Conservation (phyloP, 2,329 filamentous ascomycete genomes). For the Colletotrichum tamarilloi region DNA sequence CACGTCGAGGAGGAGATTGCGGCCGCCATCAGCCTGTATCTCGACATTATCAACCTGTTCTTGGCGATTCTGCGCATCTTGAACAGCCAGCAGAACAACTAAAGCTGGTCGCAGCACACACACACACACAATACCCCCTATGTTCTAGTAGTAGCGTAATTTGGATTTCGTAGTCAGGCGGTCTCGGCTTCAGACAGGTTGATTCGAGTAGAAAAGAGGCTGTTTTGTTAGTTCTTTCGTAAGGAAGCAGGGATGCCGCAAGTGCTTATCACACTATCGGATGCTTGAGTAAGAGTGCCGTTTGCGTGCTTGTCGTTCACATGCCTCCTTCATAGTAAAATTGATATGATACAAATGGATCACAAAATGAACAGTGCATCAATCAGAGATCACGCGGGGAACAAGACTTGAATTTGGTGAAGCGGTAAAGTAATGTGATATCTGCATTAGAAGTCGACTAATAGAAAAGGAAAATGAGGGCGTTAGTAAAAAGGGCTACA, state of each 20-base stretch:
- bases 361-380: background rate
- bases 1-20: conserved; percentile 99
- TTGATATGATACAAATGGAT: background rate
- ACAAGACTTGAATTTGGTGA: background rate
- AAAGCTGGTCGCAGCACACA: conserved; percentile 40
- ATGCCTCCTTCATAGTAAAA: background rate
- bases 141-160: background rate
- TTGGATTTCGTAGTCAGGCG: background rate
- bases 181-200: background rate
- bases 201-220: background rate
- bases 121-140: background rate
- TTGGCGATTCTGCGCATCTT: conserved; percentile 93
- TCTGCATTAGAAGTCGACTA: conserved; percentile 74
- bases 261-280: background rate
- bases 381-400: background rate
- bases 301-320: background rate
- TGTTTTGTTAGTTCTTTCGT: background rate
- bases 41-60: conserved; percentile 98
- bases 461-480: conserved; percentile 57
- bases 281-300: background rate
- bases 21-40: conserved; percentile 91
- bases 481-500: conserved; percentile 42
- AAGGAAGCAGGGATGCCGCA: background rate
- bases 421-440: conserved; percentile 61
- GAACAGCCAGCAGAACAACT: conserved; percentile 97